Base-by-base conservation (phyloP, 2,329 filamentous ascomycete species). In the Escovopsis sp. region DNA sequence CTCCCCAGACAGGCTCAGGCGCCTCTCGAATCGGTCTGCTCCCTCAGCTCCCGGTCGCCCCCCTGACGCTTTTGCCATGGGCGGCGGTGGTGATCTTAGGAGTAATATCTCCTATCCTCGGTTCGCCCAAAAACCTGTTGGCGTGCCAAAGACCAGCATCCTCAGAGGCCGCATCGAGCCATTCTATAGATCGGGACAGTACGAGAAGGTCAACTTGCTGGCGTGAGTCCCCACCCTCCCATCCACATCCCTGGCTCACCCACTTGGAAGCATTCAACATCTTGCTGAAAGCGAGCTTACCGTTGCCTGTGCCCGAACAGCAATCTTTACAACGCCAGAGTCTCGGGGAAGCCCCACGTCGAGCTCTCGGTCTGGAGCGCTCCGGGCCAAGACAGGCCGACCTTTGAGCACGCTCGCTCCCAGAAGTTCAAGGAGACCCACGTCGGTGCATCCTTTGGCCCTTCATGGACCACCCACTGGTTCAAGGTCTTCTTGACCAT, bases 401-500 rank as follows among this genome's bases (percentile, higher is more conserved):
- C 81, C 4, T 98, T 98, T 65, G 66, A 88, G 48, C 85, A 95
- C 43, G 89, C 88, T 6, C 67, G 71, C n/a, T 68, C 67, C 39
- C 79, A 93, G 51, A 66, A 80, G 6, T 98, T 89, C 66, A 74
- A 72, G 41, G 72, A 80, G 39, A 83, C 88, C 8, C 67, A 74
- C 15, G 77, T 87, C 43, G 88, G 89, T 45, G 72, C 82, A 45
- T 77, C 70, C 6, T 96, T 96, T 53, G 91, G 91, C 0, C 91
- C 91, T 2, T 91, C 87, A 33, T 98, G 91, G 91, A 83, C 87
- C 2, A 98, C 91, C 8, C 91, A 96, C 61, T 98, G 91, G 91
- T 94, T 98, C 73, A 85, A 80, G 53, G 75, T 95, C 43, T 68
- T 80, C 44, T 66, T 98, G 48, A 85, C 75, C 4, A 73, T 96